Evolutionary conservation across 1,284 basidiomycete species (phyloP), one percentile per base, ranked within the genome.

Genomic region (Laetiporus sulphureus): DNA sequence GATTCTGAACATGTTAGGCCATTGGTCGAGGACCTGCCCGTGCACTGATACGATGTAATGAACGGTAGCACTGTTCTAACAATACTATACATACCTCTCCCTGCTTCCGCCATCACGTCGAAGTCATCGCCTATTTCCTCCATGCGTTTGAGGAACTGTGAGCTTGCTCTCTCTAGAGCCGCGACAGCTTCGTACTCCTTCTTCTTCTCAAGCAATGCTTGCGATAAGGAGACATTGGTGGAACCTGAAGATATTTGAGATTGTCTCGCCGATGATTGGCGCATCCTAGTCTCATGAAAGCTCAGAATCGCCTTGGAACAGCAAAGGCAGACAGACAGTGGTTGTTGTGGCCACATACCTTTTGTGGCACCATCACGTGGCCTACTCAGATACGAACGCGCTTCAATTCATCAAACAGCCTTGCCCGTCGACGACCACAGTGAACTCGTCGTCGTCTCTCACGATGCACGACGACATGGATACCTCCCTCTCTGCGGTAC

Each of bases 1-100:
- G 40, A 85, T 84, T 46, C 78, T 71, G 55, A 88, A 87, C 85
- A 88, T 88, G 55, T 75, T 77, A 11, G 83, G 79, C 84, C 85
- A 88, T 49, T 88, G 83, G 48, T 79, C 77, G 18, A 86, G 68
- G 1, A 88, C 84, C 54, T 84, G 74, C 8, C 84, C 84, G 48
- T 83, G 79, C 23, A 82, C 83, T 87, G 45, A 32, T 15, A 32
- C 31, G 16, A n/a, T n/a, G n/a, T 32, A 15, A 7, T 32, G 10
- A 32, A 32, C 10, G 11, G 16, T 15, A 15, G 8, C 13, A 21
- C 40, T 11, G 13, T 30, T 39, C 37, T n/a, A 41, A 30, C 44
- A 47, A 40, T 29, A 38, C 16, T 16, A 31, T 1, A 48, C 62
- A 32, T 42, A 84, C 84, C 75, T 67, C 75, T 65, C 3, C 82